Percentiles rank a stretch among this genome's conserved stretches.
phyloP scores from a whole-genome alignment of 2,329 filamentous ascomycete genomes.

The Colletotrichum sp. region DNA sequence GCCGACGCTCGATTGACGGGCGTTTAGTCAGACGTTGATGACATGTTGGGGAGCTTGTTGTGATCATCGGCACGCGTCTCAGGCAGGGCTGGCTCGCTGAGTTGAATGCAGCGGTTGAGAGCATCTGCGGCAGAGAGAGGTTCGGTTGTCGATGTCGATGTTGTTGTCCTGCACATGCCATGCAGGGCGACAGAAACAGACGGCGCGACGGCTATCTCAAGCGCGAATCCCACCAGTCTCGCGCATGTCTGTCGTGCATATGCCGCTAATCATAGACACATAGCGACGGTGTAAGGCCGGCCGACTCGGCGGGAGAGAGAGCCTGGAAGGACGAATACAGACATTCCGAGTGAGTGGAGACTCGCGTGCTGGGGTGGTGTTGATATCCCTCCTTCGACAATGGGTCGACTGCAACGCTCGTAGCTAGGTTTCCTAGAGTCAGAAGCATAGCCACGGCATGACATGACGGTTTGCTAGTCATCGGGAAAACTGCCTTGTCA shows the following conservation, averaged over 20 bases:
- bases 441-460: neutral
- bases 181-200: slow-evolving; percentile 10
- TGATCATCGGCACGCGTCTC: neutral
- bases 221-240: slow-evolving; percentile 19
- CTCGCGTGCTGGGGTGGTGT: neutral
- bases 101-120: neutral
- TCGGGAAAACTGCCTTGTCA: neutral
- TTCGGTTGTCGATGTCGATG: neutral
- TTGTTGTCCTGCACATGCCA: slow-evolving; percentile 11
- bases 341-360: slow-evolving; percentile 7
- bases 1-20: neutral
- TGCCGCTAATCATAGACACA: slow-evolving; percentile 19
- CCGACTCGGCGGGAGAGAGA: slow-evolving; percentile 9
- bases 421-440: neutral
- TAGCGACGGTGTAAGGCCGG: slow-evolving; percentile 13
- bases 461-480: neutral
- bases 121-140: neutral
- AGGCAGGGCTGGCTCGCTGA: neutral
- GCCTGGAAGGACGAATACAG: slow-evolving; percentile 5
- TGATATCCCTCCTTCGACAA: neutral
- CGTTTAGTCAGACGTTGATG: neutral
- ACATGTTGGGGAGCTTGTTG: neutral
- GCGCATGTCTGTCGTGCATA: slow-evolving; percentile 24
- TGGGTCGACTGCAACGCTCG: neutral
- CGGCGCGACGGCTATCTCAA: slow-evolving; percentile 19